Evolutionary conservation across 1,284 basidiomycete species (phyloP).

Genomic region (Abortiporus biennis): DNA sequence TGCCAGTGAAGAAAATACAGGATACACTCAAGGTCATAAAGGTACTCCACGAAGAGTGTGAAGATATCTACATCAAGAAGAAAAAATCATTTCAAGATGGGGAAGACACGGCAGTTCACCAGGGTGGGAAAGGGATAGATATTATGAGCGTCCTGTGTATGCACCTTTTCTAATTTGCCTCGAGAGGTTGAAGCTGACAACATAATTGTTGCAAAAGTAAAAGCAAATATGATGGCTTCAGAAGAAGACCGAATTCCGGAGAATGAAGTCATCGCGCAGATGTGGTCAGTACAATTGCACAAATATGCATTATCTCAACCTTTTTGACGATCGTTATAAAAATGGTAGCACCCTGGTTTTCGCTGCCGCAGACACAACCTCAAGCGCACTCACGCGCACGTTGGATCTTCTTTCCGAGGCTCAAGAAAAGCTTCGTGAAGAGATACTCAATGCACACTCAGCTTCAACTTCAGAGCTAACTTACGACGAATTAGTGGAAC

Average conservation of each 20-base stretch:
- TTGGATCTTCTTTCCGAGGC: neutral
- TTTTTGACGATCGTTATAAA: neutral
- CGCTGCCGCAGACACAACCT: slow-evolving; percentile 1
- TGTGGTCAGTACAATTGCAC: slow-evolving; percentile 19
- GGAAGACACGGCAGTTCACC: slow-evolving; percentile 16
- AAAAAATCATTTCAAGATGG: slow-evolving; percentile 17
- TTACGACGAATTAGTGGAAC: slow-evolving; percentile 1
- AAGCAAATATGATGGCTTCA: slow-evolving; percentile 17
- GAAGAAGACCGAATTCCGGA: slow-evolving; percentile 24
- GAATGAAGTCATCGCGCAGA: slow-evolving; percentile 27
- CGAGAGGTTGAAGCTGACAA: neutral
- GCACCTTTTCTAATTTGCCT: slow-evolving; percentile 13
- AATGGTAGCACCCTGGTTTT: neutral
- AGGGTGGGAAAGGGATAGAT: slow-evolving; percentile 35
- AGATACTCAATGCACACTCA: neutral
- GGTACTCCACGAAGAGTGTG: no score
- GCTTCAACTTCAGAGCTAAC: neutral
- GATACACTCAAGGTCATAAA: no score
- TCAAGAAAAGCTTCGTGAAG: slow-evolving; percentile 1
- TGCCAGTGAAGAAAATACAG: neutral
- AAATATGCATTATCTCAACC: neutral
- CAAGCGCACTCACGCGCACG: neutral
- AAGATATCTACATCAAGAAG: slow-evolving; percentile 29
- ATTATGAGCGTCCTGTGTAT: slow-evolving; percentile 37
- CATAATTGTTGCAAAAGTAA: slow-evolving; percentile 15